Percentiles rank a stretch among this genome's conserved stretches.
phyloP scores from a whole-genome alignment of 257 asterid species.

The Capsicum chinense region DNA sequence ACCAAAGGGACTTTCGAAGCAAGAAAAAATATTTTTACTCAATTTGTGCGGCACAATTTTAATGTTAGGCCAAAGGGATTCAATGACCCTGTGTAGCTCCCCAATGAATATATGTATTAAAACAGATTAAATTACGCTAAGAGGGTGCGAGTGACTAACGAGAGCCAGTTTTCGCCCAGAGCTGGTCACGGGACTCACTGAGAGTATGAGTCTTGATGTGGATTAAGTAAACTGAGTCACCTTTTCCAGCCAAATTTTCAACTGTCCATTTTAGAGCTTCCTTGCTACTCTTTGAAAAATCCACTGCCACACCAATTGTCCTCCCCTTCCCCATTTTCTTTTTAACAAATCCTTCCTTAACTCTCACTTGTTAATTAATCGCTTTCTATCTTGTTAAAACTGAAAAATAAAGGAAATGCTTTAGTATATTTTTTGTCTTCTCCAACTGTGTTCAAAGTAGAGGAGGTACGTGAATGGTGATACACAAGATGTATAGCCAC shows the following conservation, averaged over 20 bases:
- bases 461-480: constrained; percentile 17
- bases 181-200: constrained; percentile 52
- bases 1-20: neutral
- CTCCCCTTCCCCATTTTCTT: constrained; percentile 58
- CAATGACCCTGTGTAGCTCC: neutral
- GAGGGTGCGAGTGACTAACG: constrained; percentile 47
- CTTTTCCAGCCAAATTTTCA: constrained; percentile 76
- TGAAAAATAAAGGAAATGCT: neutral
- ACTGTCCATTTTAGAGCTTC: constrained; percentile 77
- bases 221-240: constrained; percentile 63
- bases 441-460: neutral
- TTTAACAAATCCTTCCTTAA: too few relatives aligned
- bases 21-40: neutral
- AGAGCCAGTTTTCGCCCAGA: constrained; percentile 70
- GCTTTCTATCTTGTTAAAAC: neutral
- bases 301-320: constrained; percentile 85
- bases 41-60: neutral
- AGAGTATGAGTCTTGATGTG: constrained; percentile 54
- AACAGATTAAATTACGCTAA: neutral
- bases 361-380: neutral
- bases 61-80: neutral
- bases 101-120: neutral
- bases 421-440: neutral
- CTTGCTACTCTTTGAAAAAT: constrained; percentile 88
- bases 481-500: neutral